phyloP scores from a whole-genome alignment of 2,329 filamentous ascomycete genomes.

The Colletotrichum sp. region DNA sequence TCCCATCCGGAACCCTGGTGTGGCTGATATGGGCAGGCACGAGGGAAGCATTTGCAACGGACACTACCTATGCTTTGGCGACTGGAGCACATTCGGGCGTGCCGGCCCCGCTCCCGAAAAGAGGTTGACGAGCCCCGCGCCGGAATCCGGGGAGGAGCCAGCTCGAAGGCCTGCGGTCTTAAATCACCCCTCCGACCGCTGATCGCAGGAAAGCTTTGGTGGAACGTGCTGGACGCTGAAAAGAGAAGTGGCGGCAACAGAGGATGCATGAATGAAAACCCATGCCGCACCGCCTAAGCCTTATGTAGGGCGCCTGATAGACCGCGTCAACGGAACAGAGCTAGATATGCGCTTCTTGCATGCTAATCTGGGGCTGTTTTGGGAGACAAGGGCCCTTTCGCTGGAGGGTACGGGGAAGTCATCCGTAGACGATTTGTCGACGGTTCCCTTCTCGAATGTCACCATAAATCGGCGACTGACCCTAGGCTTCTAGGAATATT shows the following conservation, averaged over 20 bases:
- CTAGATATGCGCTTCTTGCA: background rate
- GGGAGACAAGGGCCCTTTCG: accelerated
- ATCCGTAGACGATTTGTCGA: background rate
- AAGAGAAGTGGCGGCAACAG: background rate
- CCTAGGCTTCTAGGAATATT: background rate
- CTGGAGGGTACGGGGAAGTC: background rate
- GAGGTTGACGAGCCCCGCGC: background rate
- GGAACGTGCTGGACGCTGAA: background rate
- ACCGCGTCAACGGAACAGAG: background rate
- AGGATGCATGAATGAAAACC: background rate
- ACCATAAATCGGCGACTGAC: background rate
- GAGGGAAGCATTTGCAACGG: background rate
- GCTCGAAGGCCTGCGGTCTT: background rate
- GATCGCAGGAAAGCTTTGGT: background rate
- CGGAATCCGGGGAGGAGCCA: background rate
- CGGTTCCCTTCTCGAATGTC: background rate
- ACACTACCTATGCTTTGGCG: background rate
- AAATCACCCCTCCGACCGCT: background rate
- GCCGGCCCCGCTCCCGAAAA: background rate
- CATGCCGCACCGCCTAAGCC: background rate
- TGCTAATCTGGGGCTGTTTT: background rate
- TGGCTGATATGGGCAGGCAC: background rate
- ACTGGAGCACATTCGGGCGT: background rate
- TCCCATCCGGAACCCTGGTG: background rate
- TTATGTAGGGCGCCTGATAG: background rate